Base-by-base conservation (phyloP, 2,329 filamentous ascomycete genomes). In the Nemania sp. region DNA sequence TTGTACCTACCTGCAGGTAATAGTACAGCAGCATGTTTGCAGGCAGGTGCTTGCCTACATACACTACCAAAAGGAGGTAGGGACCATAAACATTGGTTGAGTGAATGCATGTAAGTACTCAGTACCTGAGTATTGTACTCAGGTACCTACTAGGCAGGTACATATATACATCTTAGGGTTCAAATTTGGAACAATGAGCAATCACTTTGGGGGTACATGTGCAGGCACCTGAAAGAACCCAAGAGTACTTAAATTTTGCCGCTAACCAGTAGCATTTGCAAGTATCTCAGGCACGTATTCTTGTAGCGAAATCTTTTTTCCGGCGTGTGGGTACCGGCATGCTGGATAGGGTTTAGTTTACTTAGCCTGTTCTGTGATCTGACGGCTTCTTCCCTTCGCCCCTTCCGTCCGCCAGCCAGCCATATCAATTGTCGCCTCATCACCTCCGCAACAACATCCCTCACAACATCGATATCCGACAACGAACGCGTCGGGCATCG, bases 401-500 rank as follows among this genome's bases (percentile, higher is more conserved):
- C 60, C 62, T 61, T 64, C 66, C 54, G 54, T 55, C 63, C 63
- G 60, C 15, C 35, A n/a, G 13, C 34, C 13, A 13, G 34, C 48
- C 34, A 48, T 46, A 47, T 59, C 55, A 45, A 49, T 63, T 66
- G 65, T 57, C 57, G 64, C 72, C 72, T 74, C 75, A 73, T n/a
- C n/a, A 71, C 74, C 72, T 75, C 76, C 74, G 75, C 76, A 76
- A 77, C 76, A 79, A 77, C 78, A 73, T 69, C 62, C 56, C 59
- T 67, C 60, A 67, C 67, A 48, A 57, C 62, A 72, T 70, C 65
- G 64, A 71, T 65, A 56, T 59, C 69, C 63, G 77, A 80, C 79
- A 77, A 74, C 76, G 78, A 79, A 79, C 83, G 82, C 80, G 80
- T 81, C 81, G 77, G 76, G 74, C 77, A 79, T 78, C 78, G 77